Evolutionary conservation across 2,329 filamentous ascomycete species (phyloP), one percentile per base, ranked within the genome.

Genomic region (Cercospora sojina): DNA sequence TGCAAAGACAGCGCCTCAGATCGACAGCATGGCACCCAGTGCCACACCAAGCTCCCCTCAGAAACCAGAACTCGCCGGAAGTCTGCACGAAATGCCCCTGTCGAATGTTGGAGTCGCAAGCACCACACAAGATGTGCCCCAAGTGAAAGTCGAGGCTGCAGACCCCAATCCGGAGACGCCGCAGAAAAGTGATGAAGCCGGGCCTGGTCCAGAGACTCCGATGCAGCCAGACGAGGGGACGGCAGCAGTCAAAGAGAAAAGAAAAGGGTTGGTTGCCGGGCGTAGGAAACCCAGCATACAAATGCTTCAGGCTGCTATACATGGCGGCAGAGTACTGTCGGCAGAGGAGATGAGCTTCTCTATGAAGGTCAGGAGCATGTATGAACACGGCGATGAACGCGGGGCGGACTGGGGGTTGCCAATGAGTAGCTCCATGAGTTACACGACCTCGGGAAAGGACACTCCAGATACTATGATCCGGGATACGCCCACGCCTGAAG

Each of bases 281-380:
- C 68, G 76, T 57, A 71, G 77, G 41, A 74, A 74, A 51, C 76
- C 76, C 16, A 78, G 76, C 64, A 69, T 76, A 27, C 74, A 78
- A n/a, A 77, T 78, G 76, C 69, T 77, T 57, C 74, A 78, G 68
- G 74, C 75, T 29, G 76, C 75, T 5, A 70, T 77, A 16, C 66
- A 75, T 12, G 75, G 74, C 27, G 72, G 75, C 3, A 81, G 86
- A 64, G 82, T 84, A 20, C 81, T 89, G 31, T 89, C 87, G n/a
- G 80, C 85, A 1, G 87, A 89, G 71, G 87, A 89, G 74, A 86
- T 87, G 72, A 83, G 85, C 74, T 79, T 89, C 66, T 89, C 87
- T 32, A 83, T 85, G 68, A 86, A 86, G 69, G 86, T 90, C 38
- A 82, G 87, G 31, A 80, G 85, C 68, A 89, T 89, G 86, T 90